Conservation (phyloP, 1,139 yeast species). For the Diutina sp. region DNA sequence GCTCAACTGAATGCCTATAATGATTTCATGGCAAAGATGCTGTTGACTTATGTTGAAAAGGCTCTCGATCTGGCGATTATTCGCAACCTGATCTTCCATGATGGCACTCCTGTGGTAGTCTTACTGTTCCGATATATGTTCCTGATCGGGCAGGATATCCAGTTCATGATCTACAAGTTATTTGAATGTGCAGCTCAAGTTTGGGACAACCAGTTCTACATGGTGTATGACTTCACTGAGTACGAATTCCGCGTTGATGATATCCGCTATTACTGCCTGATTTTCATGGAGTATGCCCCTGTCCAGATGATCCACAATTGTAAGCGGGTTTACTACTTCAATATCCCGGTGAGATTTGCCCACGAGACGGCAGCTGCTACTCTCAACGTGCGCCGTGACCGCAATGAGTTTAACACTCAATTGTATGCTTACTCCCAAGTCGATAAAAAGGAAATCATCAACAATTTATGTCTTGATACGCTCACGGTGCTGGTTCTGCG, state of each 20-base stretch:
- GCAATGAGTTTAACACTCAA: not conserved
- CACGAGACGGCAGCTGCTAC: not conserved
- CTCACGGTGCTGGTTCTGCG: slow-evolving; percentile 22
- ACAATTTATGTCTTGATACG: slow-evolving; percentile 36
- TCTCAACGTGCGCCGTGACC: not conserved
- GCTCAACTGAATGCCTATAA: slow-evolving; percentile 36
- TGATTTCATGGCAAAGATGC: slow-evolving; percentile 65
- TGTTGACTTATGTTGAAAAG: slow-evolving; percentile 38
- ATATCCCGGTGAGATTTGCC: slow-evolving; percentile 27
- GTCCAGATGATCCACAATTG: slow-evolving; percentile 42
- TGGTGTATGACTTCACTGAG: slow-evolving; percentile 62
- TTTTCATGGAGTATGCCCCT: slow-evolving; percentile 23
- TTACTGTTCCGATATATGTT: slow-evolving; percentile 34
- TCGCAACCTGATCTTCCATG: slow-evolving; percentile 53
- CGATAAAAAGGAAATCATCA: slow-evolving; percentile 11
- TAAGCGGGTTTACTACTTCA: slow-evolving; percentile 43
- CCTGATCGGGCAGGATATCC: slow-evolving; percentile 35
- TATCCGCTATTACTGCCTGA: slow-evolving; percentile 39
- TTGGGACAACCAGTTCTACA: slow-evolving; percentile 57
- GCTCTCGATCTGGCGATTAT: slow-evolving; percentile 34
- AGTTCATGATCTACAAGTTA: slow-evolving; percentile 44
- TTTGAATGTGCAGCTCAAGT: slow-evolving; percentile 60
- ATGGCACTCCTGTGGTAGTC: slow-evolving; percentile 62
- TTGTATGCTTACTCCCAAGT: slow-evolving; percentile 6
- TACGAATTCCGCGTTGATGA: slow-evolving; percentile 36